Base-by-base conservation (phyloP, 2,329 filamentous ascomycete genomes). In the Teratosphaeria viscida region DNA sequence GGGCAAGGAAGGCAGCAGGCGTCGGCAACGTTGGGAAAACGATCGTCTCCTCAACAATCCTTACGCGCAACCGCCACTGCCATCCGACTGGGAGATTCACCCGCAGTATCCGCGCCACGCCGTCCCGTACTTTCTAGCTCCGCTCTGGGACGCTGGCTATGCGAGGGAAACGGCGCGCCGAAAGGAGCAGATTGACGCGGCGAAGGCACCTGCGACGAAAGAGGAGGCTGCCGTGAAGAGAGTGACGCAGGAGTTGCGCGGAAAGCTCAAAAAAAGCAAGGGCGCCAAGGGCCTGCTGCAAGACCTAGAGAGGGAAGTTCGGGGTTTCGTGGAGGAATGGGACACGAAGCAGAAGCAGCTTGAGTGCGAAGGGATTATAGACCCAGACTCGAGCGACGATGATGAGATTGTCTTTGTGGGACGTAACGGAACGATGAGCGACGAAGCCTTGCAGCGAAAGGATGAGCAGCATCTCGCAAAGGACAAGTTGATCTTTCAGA, bases 391-490 rank as follows among this genome's bases (percentile, higher is more conserved):
- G 11, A 27, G 79, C 49, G 82, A 82, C 34, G 90, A 95, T 64
- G 90, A 96, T 63, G 90, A 96, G 75, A 90, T 96, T 65, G 91
- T 96, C 11, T 96, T 96, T 72, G 85, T 95, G 5, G 92, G 89
- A 1, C 78, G 83, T 10, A 83, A 85, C 59, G 81, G 83, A 68
- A 71, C 85, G 76, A 81, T 86, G 85, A 72, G 83, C 74, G 73
- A 89, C 78, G 67, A 78, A 66, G 71, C 78, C 61, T 76, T 78
- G 52, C 75, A 76, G 53, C 81, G 79, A 70, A 82, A 81, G 70
- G 76, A 75, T 67, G 77, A 81, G 52, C 77, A 83, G 62, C 62
- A 70, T 34, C 75, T 82, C 57, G 81, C 83, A 65, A 77, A 79
- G 56, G 82, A 87, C 70, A 85, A 85, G 64, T 79, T 95, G 77